These are phyloP conservation scores for Tetraselmis chui DNA, from an alignment of 139 green algal genomes.

Conservation along the genomic window DNA sequence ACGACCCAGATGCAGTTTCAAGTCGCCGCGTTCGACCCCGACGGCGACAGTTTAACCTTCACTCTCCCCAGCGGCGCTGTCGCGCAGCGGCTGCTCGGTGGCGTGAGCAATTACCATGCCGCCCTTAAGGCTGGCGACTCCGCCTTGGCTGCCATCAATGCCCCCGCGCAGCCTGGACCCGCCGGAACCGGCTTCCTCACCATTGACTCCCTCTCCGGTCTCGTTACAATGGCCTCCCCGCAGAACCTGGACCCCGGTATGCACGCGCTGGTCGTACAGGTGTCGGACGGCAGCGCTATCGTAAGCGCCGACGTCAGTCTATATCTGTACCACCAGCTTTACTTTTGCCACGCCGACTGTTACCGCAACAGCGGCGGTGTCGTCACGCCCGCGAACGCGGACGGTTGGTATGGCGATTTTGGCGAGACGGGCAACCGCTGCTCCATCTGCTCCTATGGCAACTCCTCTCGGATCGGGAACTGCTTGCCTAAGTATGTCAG, in stretches of 20 bases:
- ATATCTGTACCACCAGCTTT: constrained; percentile 10
- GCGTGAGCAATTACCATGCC: constrained; percentile 3
- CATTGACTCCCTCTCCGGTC: neutral
- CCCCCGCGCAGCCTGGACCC: neutral
- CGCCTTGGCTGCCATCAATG: neutral
- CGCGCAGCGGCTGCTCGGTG: neutral
- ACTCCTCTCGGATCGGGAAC: neutral
- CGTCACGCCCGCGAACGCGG: constrained; percentile 9
- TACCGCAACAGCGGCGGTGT: neutral
- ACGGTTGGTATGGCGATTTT: constrained; percentile 17
- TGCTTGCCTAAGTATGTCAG: constrained; percentile 6
- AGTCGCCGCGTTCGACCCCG: constrained; percentile 4
- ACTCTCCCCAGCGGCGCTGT: neutral
- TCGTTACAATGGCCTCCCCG: neutral
- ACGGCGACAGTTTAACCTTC: neutral
- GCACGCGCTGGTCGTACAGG: constrained; percentile 5
- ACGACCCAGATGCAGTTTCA: constrained; percentile 5
- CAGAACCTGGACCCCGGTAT: neutral
- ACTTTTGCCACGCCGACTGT: constrained; percentile 18
- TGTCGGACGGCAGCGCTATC: neutral
- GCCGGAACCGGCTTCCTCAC: neutral
- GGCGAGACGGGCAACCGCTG: constrained; percentile 3
- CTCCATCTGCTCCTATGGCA: constrained; percentile 15
- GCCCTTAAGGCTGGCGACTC: neutral
- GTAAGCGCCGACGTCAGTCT: constrained; percentile 8